phyloP scores from a whole-genome alignment of 139 green algal genomes.

The Chlorella sp. region DNA sequence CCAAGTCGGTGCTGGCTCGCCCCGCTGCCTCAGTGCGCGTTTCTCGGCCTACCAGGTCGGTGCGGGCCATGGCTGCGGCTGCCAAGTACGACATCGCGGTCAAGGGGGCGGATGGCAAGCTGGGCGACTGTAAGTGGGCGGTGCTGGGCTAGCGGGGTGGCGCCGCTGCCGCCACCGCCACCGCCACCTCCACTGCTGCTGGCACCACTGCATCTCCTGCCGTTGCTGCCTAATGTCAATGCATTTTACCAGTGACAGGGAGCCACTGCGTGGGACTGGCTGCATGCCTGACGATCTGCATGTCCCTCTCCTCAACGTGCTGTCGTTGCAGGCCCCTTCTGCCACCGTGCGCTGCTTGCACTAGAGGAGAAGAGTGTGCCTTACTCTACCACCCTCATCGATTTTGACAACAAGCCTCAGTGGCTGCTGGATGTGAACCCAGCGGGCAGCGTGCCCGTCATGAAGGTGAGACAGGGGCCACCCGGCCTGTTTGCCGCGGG shows the following conservation, averaged over 20 bases:
- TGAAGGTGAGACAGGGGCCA: slow-evolving; percentile 59
- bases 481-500: not conserved
- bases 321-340: slow-evolving; percentile 81
- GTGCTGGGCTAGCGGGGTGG: not conserved
- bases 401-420: slow-evolving; percentile 87
- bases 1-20: not conserved
- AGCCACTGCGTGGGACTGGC: too few species aligned
- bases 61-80: not conserved
- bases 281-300: not conserved
- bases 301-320: not conserved
- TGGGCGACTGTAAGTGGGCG: slow-evolving; percentile 66
- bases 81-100: slow-evolving; percentile 57
- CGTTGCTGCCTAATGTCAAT: too few species aligned
- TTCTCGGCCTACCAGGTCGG: not conserved
- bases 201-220: too few species aligned
- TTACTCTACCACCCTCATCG: slow-evolving; percentile 74
- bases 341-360: slow-evolving; percentile 86
- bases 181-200: too few species aligned
- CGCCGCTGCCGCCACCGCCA: not conserved
- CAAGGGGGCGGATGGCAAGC: slow-evolving; percentile 58
- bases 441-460: slow-evolving; percentile 82
- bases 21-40: not conserved
- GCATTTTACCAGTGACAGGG: too few species aligned
- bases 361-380: slow-evolving; percentile 82
- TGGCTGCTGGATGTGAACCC: slow-evolving; percentile 81